Evolutionary conservation across 768 basidiomycete species (phyloP).

Genomic region (Termitomyces sp.): DNA sequence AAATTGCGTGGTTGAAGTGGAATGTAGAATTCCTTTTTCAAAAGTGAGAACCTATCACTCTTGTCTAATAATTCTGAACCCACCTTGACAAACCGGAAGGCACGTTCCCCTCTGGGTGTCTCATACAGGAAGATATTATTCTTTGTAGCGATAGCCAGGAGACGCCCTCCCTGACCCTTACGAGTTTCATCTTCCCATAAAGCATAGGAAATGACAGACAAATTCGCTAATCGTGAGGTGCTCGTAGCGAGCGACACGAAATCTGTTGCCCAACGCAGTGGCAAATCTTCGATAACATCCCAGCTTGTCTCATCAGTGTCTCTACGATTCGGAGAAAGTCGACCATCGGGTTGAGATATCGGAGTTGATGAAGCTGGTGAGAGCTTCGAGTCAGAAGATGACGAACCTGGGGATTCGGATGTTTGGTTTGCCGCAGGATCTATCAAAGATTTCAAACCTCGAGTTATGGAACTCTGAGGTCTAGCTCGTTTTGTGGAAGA

Average conservation of each 20-base stretch:
- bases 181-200: conserved; percentile 59
- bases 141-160: conserved; percentile 76
- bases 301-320: conserved; percentile 48
- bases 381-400: conserved; percentile 30
- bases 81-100: conserved; percentile 80
- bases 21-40: conserved; percentile 75
- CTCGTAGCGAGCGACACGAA: conserved; percentile 71
- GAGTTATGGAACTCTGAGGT: conserved; percentile 53
- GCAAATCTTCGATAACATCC: conserved; percentile 72
- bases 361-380: conserved; percentile 5
- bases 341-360: conserved; percentile 2
- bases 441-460: conserved; percentile 58
- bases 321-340: conserved; percentile 11
- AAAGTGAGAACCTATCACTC: neutral
- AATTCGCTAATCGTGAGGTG: conserved; percentile 56
- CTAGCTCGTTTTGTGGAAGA: conserved; percentile 45
- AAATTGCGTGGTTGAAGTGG: conserved; percentile 64
- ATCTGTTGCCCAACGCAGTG: conserved; percentile 83
- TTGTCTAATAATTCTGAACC: conserved; percentile 1
- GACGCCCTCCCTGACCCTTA: conserved; percentile 37
- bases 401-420: conserved; percentile 14
- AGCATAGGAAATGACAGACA: conserved; percentile 61
- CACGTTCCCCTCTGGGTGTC: conserved; percentile 76
- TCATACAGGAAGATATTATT: conserved; percentile 71
- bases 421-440: conserved; percentile 22